phyloP scores from a whole-genome alignment of 129 eudicot genomes.

The Flaveria bidentis region DNA sequence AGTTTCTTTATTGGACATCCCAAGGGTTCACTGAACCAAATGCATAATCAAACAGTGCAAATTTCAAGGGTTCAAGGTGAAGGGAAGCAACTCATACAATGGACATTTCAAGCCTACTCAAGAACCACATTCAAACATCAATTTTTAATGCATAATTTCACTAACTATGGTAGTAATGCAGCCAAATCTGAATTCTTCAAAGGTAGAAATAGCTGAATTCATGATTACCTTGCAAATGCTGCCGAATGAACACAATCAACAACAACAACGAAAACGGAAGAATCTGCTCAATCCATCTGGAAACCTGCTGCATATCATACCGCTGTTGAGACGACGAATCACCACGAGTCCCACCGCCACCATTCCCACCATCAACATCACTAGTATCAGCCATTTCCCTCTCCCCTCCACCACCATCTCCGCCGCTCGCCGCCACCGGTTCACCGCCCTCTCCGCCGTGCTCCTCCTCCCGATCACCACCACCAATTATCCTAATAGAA shows the following conservation, averaged over 20 bases:
- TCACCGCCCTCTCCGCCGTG: slow-evolving; percentile 36
- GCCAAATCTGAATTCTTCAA: background rate
- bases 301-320: slow-evolving; percentile 66
- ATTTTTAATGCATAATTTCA: background rate
- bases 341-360: slow-evolving; percentile 39
- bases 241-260: slow-evolving; percentile 69
- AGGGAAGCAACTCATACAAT: slow-evolving; percentile 4
- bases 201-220: background rate
- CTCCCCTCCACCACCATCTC: slow-evolving; percentile 24
- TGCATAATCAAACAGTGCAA: background rate
- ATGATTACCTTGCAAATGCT: slow-evolving; percentile 74
- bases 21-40: background rate
- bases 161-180: background rate
- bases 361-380: slow-evolving; percentile 34
- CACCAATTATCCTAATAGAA: slow-evolving; percentile 63
- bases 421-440: slow-evolving; percentile 19
- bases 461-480: slow-evolving; percentile 36
- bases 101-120: slow-evolving; percentile 4
- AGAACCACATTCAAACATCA: slow-evolving; percentile 19
- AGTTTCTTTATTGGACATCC: slow-evolving; percentile 1
- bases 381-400: slow-evolving; percentile 37
- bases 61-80: background rate
- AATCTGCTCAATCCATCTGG: slow-evolving; percentile 71
- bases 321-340: slow-evolving; percentile 50
- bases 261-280: slow-evolving; percentile 77